Base-by-base conservation (phyloP, 2,329 filamentous ascomycete genomes). In the Cordyceps fumosorosea region DNA sequence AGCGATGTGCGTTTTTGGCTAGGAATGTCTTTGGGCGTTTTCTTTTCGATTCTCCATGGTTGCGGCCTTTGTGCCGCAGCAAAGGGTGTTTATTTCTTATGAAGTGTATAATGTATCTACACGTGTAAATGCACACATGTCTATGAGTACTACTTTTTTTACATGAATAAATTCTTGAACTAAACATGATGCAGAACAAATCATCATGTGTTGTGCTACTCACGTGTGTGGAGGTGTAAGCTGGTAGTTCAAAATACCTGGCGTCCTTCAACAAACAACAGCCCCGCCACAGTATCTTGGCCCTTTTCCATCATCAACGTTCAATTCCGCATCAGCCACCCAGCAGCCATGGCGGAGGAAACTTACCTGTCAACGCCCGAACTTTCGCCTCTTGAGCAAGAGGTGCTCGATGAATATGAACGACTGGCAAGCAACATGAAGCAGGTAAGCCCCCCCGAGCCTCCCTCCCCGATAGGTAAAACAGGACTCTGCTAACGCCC, bases 401-500 rank as follows among this genome's bases (percentile, higher is more conserved):
- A 98, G 72, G 89, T 99, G 1, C 81, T 99, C 1, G 92, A 98
- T 65, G 95, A 99, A 75, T 99, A 99, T 72, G 87, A 93, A 67
- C 83, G 89, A 16, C 78, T 99, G 37, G 85, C 93, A 0, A 88
- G 89, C 68, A 99, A 98, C 72, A 88, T 99, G 82, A 96, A 96
- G 71, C 89, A 89, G 78, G 95, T 93, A 76, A 44, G 16, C 18
- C 20, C 8, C 3, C 32, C 40, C 18, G 2, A 6, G 26, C 26
- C 26, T 7, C 29, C 29, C 29, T 29, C 5, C 29, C 29, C n/a
- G n/a, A n/a, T n/a, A n/a, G n/a, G n/a, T n/a, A n/a, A n/a, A n/a
- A n/a, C n/a, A n/a, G n/a, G n/a, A n/a, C n/a, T n/a, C n/a, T n/a
- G n/a, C n/a, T n/a, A n/a, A n/a, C n/a, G n/a, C n/a, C n/a, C n/a